Percentiles rank a stretch among this genome's conserved stretches.
Evolutionary conservation across 768 basidiomycete genomes (phyloP).

Genomic region (Tephrocybe rancida): DNA sequence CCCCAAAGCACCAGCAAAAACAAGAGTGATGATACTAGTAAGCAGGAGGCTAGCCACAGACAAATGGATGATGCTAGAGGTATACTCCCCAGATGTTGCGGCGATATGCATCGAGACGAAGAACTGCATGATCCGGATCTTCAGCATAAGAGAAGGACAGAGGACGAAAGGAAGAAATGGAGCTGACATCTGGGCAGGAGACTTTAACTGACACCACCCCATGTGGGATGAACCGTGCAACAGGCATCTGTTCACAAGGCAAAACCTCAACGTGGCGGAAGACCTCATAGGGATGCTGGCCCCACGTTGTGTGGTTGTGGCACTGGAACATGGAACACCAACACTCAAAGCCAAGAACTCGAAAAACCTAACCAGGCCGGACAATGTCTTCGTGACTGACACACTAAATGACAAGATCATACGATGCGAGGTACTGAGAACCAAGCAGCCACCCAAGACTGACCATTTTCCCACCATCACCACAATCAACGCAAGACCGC

Average conservation of each 20-base stretch:
- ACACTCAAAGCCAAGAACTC: not conserved
- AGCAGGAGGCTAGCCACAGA: not conserved
- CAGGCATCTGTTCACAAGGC: slow-evolving; percentile 23
- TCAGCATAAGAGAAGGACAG: not conserved
- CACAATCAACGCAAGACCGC: not conserved
- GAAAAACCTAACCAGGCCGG: slow-evolving; percentile 2
- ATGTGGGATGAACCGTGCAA: slow-evolving; percentile 38
- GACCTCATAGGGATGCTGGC: slow-evolving; percentile 15
- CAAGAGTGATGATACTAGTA: slow-evolving; percentile 8
- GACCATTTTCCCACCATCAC: not conserved
- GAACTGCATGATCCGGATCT: slow-evolving; percentile 6
- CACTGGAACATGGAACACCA: not conserved
- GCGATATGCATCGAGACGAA: slow-evolving; percentile 16
- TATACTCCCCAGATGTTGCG: not conserved
- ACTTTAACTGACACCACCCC: slow-evolving; percentile 43
- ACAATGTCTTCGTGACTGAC: not conserved
- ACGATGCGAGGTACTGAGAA: not conserved
- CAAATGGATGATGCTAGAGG: not conserved
- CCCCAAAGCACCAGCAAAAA: not conserved
- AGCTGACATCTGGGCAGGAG: slow-evolving; percentile 27
- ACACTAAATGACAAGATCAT: not conserved
- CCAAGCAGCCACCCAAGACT: not conserved
- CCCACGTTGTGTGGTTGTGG: not conserved
- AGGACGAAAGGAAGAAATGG: not conserved
- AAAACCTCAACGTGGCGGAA: slow-evolving; percentile 5